These are phyloP conservation scores for Wickerhamomyces sp. DNA, from an alignment of 1,139 yeast species.

Conservation along the genomic window DNA sequence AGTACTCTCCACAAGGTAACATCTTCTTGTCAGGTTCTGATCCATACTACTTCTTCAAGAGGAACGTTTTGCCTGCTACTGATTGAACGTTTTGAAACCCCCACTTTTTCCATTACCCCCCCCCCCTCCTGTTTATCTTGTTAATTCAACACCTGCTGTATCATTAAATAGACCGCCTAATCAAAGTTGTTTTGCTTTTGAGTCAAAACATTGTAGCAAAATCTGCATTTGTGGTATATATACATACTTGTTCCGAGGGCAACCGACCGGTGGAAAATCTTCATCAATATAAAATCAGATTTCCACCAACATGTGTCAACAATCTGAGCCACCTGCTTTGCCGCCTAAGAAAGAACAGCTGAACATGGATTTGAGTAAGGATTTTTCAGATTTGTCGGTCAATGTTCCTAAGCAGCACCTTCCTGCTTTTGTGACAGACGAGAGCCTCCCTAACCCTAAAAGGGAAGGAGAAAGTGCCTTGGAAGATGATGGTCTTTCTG, in stretches of 20 bases:
- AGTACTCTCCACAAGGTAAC: slow-evolving; percentile 61
- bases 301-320: too few relatives aligned
- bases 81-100: too few relatives aligned
- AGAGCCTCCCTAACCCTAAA: neutral
- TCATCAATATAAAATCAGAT: too few relatives aligned
- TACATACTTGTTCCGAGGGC: too few relatives aligned
- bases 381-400: neutral
- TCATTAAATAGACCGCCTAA: too few relatives aligned
- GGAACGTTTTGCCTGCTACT: slow-evolving; percentile 49
- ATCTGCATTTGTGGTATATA: too few relatives aligned
- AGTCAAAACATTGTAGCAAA: too few relatives aligned
- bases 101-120: too few relatives aligned
- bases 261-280: too few relatives aligned
- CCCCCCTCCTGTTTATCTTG: too few relatives aligned
- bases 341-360: neutral
- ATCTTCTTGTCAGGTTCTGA: slow-evolving; percentile 33
- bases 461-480: neutral
- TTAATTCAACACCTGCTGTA: too few relatives aligned
- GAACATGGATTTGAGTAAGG: neutral
- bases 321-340: neutral
- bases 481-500: neutral
- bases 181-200: too few relatives aligned
- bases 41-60: slow-evolving; percentile 36
- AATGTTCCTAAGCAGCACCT: neutral
- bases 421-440: neutral